Evolutionary conservation across 768 basidiomycete species (phyloP), one percentile per base, ranked within the genome.

Genomic region (Termitomyces sp.): DNA sequence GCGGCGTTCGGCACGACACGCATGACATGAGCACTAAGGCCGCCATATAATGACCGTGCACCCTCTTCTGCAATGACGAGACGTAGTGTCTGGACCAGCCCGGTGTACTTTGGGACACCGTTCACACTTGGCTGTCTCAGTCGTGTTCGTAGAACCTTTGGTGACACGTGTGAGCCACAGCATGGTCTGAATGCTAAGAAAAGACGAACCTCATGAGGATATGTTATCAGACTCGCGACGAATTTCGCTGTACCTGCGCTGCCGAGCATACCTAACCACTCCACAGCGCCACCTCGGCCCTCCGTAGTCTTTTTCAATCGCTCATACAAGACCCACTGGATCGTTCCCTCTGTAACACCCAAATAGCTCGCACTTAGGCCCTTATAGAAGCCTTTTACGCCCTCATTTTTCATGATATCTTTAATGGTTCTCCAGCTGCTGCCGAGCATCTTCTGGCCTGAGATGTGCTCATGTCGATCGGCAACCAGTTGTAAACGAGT

Each of bases 311-410:
- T 78, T 73, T 98, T 98, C 64, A 98, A 75, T 52, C 87, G 83
- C 72, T 99, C 97, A 69, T 98, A 98, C 14, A 99, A 74, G 41
- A 89, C 89, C 97, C 97, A 99, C 70, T 98, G 95, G 49, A 99
- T 98, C 21, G 93, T 92, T 2, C 88, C 88, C 70, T 99, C 97
- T 19, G 94, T 91, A n/a, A 97, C 95, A 21, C 97, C 97, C 10
- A 99, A 78, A 72, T 96, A 94, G 60, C 91, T 94, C 56, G 97
- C 97, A 62, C 87, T 93, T 42, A 99, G 72, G 1, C 97, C 97
- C 72, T 94, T 93, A 75, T 99, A 99, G 63, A 98, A 90, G 1
- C 95, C 97, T 5, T 78, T 75, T 2, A 94, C 62, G 0, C 97
- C 96, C 67, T 97, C 92, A 56, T 89, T 80, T 46, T 82, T 75